Base-by-base conservation (phyloP, 306 rosid species). In the Dalbergia cultrata region DNA sequence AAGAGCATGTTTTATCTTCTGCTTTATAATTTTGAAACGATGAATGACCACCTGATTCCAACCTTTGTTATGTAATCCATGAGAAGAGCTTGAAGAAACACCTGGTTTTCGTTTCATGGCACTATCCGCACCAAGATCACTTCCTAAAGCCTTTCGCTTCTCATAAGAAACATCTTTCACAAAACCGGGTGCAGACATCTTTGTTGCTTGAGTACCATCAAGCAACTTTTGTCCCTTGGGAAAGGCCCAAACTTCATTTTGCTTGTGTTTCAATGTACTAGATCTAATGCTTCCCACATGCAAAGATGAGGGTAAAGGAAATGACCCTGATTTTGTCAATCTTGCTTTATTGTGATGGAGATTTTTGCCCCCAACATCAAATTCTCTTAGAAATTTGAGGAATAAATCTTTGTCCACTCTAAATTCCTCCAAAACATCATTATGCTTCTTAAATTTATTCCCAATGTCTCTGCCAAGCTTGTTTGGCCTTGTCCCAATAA, bases 31-130 rank as follows among this genome's bases (percentile, higher is more conserved):
- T 83, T 87, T 90, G 87, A 95, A 92, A 22, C 91, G 94, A 61
- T 89, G 90, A 61, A 91, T 18, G 54, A 93, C 99, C 82, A 84
- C 44, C 57, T 91, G 94, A 84, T 93, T 95, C 99, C 99, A 95
- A 47, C 97, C 97, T 74, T 74, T 89, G 76, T 86, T 83, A 80
- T 63, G 81, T 56, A 73, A 59, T 76, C 85, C 90, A 60, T 71
- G 85, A 54, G 90, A 64, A 18, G 81, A 44, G 37, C 73, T 80
- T 16, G 75, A 84, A 81, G 89, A 77, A 58, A 39, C 18, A 26
- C 56, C 74, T 41, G 74, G 9, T 47, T 78, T 82, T 71, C 79
- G 82, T 77, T 76, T 19, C 71, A 71, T 26, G 37, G 64, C 41
- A 63, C 74, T 66, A 73, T 49, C 81, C 53, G n/a, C 63, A n/a